Percentiles rank a stretch among this genome's conserved stretches.
These are phyloP conservation scores for Aquilaria malaccensis DNA, from an alignment of 345 rosid genomes.

Conservation along the genomic window DNA sequence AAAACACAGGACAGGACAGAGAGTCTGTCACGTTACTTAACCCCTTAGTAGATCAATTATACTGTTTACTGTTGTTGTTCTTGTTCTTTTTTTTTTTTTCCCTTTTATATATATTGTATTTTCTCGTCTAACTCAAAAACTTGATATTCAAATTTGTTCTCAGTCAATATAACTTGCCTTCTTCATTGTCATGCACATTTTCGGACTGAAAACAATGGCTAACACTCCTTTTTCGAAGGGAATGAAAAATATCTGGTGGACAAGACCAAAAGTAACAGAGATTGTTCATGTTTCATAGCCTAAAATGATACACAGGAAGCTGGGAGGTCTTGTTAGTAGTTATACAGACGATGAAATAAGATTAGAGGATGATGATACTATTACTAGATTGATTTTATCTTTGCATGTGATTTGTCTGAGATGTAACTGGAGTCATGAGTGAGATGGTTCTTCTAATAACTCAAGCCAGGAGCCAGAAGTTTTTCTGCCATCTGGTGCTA, in stretches of 20 bases:
- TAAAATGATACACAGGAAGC: background rate
- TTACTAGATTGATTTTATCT: background rate
- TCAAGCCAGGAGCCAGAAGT: slow-evolving; percentile 95
- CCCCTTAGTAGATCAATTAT: too few relatives aligned
- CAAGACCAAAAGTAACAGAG: background rate
- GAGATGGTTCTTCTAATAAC: background rate
- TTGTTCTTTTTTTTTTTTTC: too few relatives aligned
- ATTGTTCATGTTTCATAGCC: background rate
- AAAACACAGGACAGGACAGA: too few relatives aligned
- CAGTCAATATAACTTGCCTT: too few relatives aligned
- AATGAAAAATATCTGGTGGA: background rate
- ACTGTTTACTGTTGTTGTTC: too few relatives aligned
- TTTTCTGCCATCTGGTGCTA: slow-evolving; percentile 87
- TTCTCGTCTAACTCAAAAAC: too few relatives aligned
- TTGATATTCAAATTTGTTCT: too few relatives aligned
- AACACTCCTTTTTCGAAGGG: background rate
- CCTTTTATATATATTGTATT: too few relatives aligned
- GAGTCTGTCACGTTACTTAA: too few relatives aligned
- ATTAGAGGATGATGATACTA: background rate
- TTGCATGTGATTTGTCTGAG: background rate
- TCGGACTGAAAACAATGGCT: background rate
- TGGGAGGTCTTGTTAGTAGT: background rate
- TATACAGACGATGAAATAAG: slow-evolving; percentile 4
- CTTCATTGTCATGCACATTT: background rate
- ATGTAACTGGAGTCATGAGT: background rate